Conservation (phyloP, 2,329 filamentous ascomycete species). For the Hymenoscyphus linearis region DNA sequence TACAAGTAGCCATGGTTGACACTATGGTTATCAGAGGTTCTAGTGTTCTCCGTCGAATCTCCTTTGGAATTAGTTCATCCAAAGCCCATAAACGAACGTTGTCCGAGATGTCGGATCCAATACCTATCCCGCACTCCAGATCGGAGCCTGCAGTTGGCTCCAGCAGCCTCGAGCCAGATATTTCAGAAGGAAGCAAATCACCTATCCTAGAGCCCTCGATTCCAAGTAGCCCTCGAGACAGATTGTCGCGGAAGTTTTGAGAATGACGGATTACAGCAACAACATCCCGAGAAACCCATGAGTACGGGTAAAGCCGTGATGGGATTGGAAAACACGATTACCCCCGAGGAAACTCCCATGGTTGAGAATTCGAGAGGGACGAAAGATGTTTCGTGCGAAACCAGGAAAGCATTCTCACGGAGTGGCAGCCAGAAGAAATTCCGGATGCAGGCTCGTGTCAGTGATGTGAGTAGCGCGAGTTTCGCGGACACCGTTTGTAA, state of each 20-base stretch:
- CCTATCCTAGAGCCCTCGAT: constrained; percentile 43
- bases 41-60: constrained; percentile 37
- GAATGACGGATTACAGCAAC: not conserved
- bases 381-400: not conserved
- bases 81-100: constrained; percentile 34
- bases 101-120: constrained; percentile 41
- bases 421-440: not conserved
- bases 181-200: constrained; percentile 46
- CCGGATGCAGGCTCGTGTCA: no score
- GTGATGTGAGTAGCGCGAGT: not conserved
- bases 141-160: constrained; percentile 18
- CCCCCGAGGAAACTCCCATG: not conserved
- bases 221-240: constrained; percentile 42
- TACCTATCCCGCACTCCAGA: constrained; percentile 32
- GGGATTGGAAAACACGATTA: not conserved
- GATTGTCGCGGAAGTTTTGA: constrained; percentile 59
- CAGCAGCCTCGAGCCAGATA: constrained; percentile 33
- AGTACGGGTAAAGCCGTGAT: constrained; percentile 2
- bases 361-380: not conserved
- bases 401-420: not conserved
- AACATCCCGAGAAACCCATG: not conserved
- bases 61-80: constrained; percentile 37
- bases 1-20: constrained; percentile 37
- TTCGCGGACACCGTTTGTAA: not conserved
- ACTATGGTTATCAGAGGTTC: constrained; percentile 38